Evolutionary conservation across 129 eudicot genomes (phyloP).

Genomic region (Ambrosia artemisiifolia): DNA sequence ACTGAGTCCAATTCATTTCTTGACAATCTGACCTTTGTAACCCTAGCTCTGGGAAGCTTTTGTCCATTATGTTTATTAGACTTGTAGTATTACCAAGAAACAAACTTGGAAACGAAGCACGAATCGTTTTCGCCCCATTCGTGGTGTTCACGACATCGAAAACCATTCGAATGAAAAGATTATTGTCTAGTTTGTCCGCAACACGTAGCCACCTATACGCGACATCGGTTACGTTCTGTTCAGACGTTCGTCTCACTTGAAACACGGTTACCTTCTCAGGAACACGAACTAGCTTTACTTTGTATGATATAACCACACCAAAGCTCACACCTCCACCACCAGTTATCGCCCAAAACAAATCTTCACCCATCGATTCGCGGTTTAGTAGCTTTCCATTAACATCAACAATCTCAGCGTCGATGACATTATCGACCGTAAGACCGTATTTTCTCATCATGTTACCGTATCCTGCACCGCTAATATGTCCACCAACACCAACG

Average conservation of each 20-base stretch:
- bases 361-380: slow-evolving; percentile 53
- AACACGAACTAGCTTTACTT: slow-evolving; percentile 37
- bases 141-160: slow-evolving; percentile 26
- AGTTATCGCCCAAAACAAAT: slow-evolving; percentile 57
- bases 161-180: slow-evolving; percentile 44
- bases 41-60: slow-evolving; percentile 44
- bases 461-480: slow-evolving; percentile 52
- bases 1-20: slow-evolving; percentile 54
- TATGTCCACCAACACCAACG: slow-evolving; percentile 54
- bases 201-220: slow-evolving; percentile 38
- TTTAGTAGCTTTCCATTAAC: slow-evolving; percentile 27
- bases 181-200: slow-evolving; percentile 33
- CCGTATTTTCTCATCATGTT: slow-evolving; percentile 52
- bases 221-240: slow-evolving; percentile 22
- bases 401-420: slow-evolving; percentile 38
- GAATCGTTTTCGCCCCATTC: slow-evolving; percentile 18
- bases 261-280: slow-evolving; percentile 41
- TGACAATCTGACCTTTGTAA: slow-evolving; percentile 28
- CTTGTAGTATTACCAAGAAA: slow-evolving; percentile 29
- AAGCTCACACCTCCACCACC: slow-evolving; percentile 57
- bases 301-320: slow-evolving; percentile 47
- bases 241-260: slow-evolving; percentile 14
- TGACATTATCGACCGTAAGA: slow-evolving; percentile 41
- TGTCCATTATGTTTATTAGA: slow-evolving; percentile 21
- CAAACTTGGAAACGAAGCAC: slow-evolving; percentile 30